These are phyloP conservation scores for Pichia eremophila DNA, from an alignment of 805 yeast genomes.

Conservation along the genomic window DNA sequence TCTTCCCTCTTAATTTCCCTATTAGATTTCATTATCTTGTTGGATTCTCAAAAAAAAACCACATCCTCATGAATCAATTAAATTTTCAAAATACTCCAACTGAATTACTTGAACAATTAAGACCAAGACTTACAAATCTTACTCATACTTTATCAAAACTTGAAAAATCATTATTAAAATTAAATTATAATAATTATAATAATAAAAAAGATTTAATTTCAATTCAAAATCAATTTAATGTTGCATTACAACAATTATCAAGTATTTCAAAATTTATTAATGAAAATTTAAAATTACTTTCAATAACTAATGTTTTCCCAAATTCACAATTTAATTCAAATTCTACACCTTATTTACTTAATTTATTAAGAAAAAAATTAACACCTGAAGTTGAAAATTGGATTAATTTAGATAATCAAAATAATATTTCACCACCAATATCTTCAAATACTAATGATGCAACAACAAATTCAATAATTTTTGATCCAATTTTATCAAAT, in stretches of 20 bases:
- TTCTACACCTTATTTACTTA: conserved; percentile 64
- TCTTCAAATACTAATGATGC: background rate
- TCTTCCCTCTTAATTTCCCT: background rate
- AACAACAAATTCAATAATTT: background rate
- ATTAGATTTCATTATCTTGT: background rate
- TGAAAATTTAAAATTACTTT: no score
- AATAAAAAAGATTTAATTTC: conserved; percentile 47
- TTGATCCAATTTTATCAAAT: background rate
- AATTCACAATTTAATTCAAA: conserved; percentile 79
- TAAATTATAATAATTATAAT: no score
- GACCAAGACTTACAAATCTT: conserved; percentile 53
- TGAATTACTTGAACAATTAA: conserved; percentile 53
- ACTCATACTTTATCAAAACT: conserved; percentile 52
- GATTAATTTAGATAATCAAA: conserved; percentile 38
- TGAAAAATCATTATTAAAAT: no score
- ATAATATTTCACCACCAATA: background rate
- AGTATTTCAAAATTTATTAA: conserved; percentile 69
- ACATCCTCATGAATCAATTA: background rate
- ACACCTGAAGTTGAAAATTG: conserved; percentile 87
- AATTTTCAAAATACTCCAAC: conserved; percentile 35
- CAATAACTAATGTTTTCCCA: conserved; percentile 72
- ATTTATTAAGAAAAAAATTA: conserved; percentile 77
- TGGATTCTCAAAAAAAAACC: no score
- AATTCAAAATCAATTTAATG: conserved; percentile 76
- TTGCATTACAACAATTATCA: conserved; percentile 70